Evolutionary conservation across 2,329 filamentous ascomycete genomes (phyloP).

Genomic region (Sphaceloma murrayae): DNA sequence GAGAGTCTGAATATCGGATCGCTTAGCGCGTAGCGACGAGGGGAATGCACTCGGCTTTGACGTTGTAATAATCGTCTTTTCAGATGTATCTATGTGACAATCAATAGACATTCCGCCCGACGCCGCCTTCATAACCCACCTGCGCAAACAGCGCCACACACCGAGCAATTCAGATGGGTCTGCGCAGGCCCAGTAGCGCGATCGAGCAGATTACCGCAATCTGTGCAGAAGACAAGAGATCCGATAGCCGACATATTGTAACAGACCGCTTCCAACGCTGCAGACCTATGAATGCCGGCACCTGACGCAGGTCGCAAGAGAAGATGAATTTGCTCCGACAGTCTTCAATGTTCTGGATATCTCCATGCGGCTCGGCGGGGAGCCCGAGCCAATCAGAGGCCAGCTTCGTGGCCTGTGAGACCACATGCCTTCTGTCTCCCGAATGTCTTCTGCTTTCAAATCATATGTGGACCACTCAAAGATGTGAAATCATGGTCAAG

Average conservation of each 20-base stretch:
- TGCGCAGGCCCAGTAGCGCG: constrained; percentile 67
- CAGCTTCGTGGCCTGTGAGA: background rate
- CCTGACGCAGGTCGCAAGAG: too few relatives aligned
- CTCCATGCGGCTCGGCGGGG: constrained; percentile 5
- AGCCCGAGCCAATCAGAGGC: constrained; percentile 1
- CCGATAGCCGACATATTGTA: constrained; percentile 74
- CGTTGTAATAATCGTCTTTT: constrained; percentile 65
- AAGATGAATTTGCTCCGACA: too few relatives aligned
- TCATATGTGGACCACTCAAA: background rate
- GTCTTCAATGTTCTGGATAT: background rate
- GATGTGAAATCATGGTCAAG: too few relatives aligned
- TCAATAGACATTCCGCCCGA: background rate
- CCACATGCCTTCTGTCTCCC: too few relatives aligned
- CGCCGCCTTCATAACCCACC: constrained; percentile 42
- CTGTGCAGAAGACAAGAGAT: constrained; percentile 82
- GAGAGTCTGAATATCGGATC: constrained; percentile 74
- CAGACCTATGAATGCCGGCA: too few relatives aligned
- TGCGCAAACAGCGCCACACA: constrained; percentile 77
- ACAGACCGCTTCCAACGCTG: too few relatives aligned
- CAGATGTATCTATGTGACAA: constrained; percentile 53
- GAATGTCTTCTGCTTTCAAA: background rate
- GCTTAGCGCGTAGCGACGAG: constrained; percentile 75
- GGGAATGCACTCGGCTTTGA: constrained; percentile 90
- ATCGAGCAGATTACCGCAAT: constrained; percentile 84
- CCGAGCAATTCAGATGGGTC: constrained; percentile 68